phyloP scores from a whole-genome alignment of 768 basidiomycete genomes.

The Infundibulicybe gibba region DNA sequence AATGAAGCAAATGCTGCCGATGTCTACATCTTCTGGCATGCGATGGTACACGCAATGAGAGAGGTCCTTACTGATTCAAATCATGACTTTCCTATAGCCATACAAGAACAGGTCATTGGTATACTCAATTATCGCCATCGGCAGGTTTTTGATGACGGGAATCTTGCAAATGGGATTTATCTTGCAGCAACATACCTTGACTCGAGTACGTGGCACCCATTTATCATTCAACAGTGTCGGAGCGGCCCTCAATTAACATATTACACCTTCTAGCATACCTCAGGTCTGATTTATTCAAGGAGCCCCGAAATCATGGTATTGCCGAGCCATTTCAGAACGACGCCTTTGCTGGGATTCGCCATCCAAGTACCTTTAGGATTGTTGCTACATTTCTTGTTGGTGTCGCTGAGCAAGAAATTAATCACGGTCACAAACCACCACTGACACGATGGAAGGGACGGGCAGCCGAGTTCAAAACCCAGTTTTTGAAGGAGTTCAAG shows the following conservation, averaged over 20 bases:
- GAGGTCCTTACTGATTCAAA: slow-evolving; percentile 11
- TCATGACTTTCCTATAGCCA: slow-evolving; percentile 13
- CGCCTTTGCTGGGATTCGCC: too few species aligned
- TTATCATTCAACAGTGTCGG: neutral
- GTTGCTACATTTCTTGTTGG: slow-evolving; percentile 8
- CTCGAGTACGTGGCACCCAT: slow-evolving; percentile 12
- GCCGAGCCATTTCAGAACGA: slow-evolving; percentile 7
- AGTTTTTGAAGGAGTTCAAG: slow-evolving; percentile 10
- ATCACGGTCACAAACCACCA: slow-evolving; percentile 5
- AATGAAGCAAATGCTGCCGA: slow-evolving; percentile 22
- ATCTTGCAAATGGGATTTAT: slow-evolving; percentile 11
- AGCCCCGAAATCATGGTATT: neutral
- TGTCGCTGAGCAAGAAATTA: slow-evolving; percentile 8
- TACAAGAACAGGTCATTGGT: slow-evolving; percentile 17
- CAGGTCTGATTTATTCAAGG: slow-evolving; percentile 4
- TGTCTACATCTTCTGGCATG: slow-evolving; percentile 26
- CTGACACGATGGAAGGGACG: slow-evolving; percentile 13
- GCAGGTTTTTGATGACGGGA: slow-evolving; percentile 15
- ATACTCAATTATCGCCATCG: too few species aligned
- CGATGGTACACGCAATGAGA: slow-evolving; percentile 7
- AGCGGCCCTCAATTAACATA: neutral
- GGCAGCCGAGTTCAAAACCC: slow-evolving; percentile 9
- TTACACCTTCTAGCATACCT: neutral
- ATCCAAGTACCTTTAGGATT: slow-evolving; percentile 6
- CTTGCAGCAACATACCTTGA: slow-evolving; percentile 19